Percentiles rank a stretch among this genome's conserved stretches.
These are phyloP conservation scores for Phytophthora citricola DNA, from an alignment of 352 stramenopile genomes.

Conservation along the genomic window DNA sequence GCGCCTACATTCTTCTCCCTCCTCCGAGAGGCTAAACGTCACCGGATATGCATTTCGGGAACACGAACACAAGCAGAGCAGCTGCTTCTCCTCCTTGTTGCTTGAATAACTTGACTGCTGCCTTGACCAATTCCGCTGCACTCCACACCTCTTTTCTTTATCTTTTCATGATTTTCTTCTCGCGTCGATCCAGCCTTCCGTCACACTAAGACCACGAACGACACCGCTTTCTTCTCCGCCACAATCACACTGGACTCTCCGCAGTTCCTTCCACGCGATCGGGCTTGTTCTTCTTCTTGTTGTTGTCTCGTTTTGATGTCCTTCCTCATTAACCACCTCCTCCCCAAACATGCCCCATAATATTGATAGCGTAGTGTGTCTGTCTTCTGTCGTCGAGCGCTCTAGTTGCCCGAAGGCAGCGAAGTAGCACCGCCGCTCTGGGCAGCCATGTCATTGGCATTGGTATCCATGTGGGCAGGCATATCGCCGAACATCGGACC, in stretches of 20 bases:
- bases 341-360: conserved; percentile 44
- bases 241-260: conserved; percentile 24
- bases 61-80: conserved; percentile 36
- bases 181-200: conserved; percentile 1
- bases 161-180: conserved; percentile 28
- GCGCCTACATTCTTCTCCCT: conserved; percentile 26
- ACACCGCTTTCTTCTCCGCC: conserved; percentile 10
- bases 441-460: conserved; percentile 50
- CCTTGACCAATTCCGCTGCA: conserved; percentile 18
- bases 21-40: conserved; percentile 28
- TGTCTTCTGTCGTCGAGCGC: conserved; percentile 16
- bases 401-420: conserved; percentile 51
- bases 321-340: conserved; percentile 26
- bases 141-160: conserved; percentile 25
- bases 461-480: conserved; percentile 60
- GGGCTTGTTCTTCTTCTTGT: conserved; percentile 25
- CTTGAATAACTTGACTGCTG: conserved; percentile 38
- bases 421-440: conserved; percentile 40
- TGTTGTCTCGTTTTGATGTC: conserved; percentile 25
- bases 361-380: conserved; percentile 43
- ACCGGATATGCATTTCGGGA: conserved; percentile 37
- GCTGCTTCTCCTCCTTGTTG: conserved; percentile 28
- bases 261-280: conserved; percentile 21
- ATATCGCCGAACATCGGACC: conserved; percentile 74
- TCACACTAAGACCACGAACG: conserved; percentile 5